phyloP scores from a whole-genome alignment of 2,329 filamentous ascomycete genomes.

The Botryosphaeria dothidea region DNA sequence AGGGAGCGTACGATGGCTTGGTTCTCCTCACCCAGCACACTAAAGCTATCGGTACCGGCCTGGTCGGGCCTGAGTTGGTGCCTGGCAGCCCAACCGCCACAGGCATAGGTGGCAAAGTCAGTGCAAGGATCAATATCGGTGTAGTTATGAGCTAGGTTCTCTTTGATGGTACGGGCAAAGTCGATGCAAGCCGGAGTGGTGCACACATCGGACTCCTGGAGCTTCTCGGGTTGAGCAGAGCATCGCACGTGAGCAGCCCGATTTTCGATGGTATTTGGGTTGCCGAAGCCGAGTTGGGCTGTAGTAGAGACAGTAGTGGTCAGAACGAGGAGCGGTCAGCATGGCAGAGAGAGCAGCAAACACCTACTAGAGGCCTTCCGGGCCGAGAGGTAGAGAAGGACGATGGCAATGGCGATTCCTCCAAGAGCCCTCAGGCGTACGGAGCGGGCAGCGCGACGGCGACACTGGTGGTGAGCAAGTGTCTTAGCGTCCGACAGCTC shows the following conservation, averaged over 20 bases:
- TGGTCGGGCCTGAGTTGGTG: slow-evolving; percentile 68
- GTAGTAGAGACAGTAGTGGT: background rate
- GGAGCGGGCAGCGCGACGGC: background rate
- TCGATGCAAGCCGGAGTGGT: slow-evolving; percentile 63
- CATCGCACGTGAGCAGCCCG: background rate
- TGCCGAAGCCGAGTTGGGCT: background rate
- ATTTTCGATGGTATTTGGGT: background rate
- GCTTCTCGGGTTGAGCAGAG: background rate
- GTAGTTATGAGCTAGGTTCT: slow-evolving; percentile 64
- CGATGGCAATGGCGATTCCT: background rate
- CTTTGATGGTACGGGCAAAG: slow-evolving; percentile 62
- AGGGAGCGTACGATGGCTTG: background rate
- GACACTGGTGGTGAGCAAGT: background rate
- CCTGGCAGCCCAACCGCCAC: slow-evolving; percentile 64
- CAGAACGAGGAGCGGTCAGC: background rate
- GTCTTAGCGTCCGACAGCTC: background rate
- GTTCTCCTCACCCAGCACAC: background rate
- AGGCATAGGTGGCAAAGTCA: slow-evolving; percentile 69
- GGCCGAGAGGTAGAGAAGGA: background rate
- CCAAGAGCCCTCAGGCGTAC: background rate
- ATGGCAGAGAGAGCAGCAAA: background rate
- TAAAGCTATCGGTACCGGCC: background rate
- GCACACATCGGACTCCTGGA: slow-evolving; percentile 38
- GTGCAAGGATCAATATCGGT: slow-evolving; percentile 65
- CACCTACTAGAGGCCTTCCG: background rate